Percentiles rank a stretch among this genome's conserved stretches.
These are phyloP conservation scores for Antrodiella citrinella DNA, from an alignment of 768 basidiomycete species.

Conservation along the genomic window DNA sequence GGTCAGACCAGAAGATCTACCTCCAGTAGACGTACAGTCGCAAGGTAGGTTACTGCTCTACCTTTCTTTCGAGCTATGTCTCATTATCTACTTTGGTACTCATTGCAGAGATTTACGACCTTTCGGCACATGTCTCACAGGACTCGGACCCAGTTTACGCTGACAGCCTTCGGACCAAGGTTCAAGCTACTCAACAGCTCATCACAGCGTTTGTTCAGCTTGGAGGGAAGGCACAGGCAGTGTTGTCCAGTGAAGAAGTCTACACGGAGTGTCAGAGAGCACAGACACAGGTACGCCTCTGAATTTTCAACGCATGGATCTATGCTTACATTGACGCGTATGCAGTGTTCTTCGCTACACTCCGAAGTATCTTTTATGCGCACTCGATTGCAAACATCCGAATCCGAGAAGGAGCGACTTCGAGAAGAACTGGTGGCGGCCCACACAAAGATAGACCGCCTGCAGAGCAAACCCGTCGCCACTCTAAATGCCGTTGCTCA, in stretches of 20 bases:
- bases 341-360: conserved; percentile 16
- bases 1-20: conserved; percentile 19
- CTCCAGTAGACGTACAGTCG: conserved; percentile 15
- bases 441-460: conserved; percentile 20
- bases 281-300: conserved; percentile 18
- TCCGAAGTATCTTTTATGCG: conserved; percentile 21
- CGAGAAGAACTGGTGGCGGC: conserved; percentile 18
- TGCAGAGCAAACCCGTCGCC: conserved; percentile 17
- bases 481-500: conserved; percentile 1
- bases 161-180: conserved; percentile 15
- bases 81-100: neutral
- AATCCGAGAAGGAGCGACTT: conserved; percentile 16
- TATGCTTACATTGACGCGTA: neutral
- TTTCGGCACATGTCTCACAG: conserved; percentile 15
- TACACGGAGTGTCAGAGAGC: conserved; percentile 13
- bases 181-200: conserved; percentile 20
- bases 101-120: conserved; percentile 17
- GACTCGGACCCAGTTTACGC: conserved; percentile 18
- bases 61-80: neutral
- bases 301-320: neutral
- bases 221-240: conserved; percentile 7
- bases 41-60: conserved; percentile 13
- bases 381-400: conserved; percentile 14
- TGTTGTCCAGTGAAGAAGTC: conserved; percentile 11
- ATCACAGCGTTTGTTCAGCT: conserved; percentile 19